phyloP scores from a whole-genome alignment of 2,329 filamentous ascomycete species.

The Macrophomina phaseolina region DNA sequence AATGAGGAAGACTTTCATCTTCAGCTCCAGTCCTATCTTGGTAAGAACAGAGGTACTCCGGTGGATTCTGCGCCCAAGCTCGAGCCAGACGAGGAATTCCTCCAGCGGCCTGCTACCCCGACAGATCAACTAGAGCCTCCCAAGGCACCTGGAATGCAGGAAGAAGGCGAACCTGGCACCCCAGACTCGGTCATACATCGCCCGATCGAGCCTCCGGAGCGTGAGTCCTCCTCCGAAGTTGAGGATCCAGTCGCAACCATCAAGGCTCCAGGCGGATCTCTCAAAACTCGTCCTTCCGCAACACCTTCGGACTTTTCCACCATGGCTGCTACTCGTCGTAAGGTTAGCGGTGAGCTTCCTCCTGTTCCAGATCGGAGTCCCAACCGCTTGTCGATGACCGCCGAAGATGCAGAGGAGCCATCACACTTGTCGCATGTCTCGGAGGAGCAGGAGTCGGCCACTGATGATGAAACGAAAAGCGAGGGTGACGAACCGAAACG shows the following conservation, averaged over 20 bases:
- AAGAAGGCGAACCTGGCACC: conserved; percentile 67
- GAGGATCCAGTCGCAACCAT: conserved; percentile 87
- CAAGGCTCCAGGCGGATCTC: conserved; percentile 81
- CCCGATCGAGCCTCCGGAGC: conserved; percentile 56
- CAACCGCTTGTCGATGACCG: conserved; percentile 43
- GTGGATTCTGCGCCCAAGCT: conserved; percentile 41
- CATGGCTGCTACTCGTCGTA: conserved; percentile 85
- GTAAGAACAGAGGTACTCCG: conserved; percentile 46
- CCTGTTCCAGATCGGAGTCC: conserved; percentile 47
- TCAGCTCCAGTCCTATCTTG: conserved; percentile 57
- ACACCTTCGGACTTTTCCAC: conserved; percentile 82
- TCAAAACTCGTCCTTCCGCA: conserved; percentile 87
- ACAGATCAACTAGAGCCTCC: conserved; percentile 42
- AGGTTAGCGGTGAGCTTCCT: conserved; percentile 78
- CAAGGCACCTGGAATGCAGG: conserved; percentile 60
- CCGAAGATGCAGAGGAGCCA: conserved; percentile 27
- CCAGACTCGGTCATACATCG: conserved; percentile 92
- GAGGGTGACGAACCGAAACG: conserved; percentile 33
- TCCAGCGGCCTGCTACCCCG: conserved; percentile 60
- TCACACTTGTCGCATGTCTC: conserved; percentile 17
- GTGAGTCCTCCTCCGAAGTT: conserved; percentile 52
- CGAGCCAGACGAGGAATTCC: conserved; percentile 46
- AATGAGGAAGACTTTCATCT: conserved; percentile 59
- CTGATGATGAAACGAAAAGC: conserved; percentile 35
- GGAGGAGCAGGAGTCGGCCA: conserved; percentile 38